Evolutionary conservation across 2,329 filamentous ascomycete species (phyloP).

Genomic region (Fusarium brachygibbosum): DNA sequence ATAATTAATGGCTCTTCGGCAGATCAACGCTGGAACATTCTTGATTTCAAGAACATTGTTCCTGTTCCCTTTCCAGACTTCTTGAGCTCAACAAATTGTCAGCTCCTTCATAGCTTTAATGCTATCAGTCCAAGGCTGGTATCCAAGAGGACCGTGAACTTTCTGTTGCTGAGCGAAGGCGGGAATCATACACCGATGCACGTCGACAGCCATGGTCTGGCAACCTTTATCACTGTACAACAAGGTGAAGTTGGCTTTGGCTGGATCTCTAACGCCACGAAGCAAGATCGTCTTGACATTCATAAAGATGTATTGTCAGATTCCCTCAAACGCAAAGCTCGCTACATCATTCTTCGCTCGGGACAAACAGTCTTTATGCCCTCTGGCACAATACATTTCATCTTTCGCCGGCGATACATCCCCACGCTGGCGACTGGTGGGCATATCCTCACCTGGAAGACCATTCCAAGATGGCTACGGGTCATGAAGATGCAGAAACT

Average conservation of each 20-base stretch:
- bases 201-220: not conserved
- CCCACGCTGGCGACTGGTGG: not conserved
- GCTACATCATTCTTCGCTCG: not conserved
- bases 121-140: not conserved
- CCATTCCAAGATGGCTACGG: not conserved
- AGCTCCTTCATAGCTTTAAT: not conserved
- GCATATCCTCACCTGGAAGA: not conserved
- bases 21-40: not conserved
- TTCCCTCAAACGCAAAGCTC: not conserved
- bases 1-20: rapidly evolving
- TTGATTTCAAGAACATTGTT: not conserved
- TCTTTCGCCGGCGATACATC: not conserved
- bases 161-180: not conserved
- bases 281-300: not conserved
- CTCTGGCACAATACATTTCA: not conserved
- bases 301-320: not conserved
- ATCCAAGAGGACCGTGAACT: not conserved
- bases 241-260: not conserved
- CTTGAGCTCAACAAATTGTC: not conserved
- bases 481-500: not conserved
- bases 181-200: not conserved
- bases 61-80: not conserved
- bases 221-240: not conserved
- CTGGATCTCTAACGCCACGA: not conserved
- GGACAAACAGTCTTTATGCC: not conserved